Conservation (phyloP, 176 grass and related monocot species). For the Oryza coarctata region DNA sequence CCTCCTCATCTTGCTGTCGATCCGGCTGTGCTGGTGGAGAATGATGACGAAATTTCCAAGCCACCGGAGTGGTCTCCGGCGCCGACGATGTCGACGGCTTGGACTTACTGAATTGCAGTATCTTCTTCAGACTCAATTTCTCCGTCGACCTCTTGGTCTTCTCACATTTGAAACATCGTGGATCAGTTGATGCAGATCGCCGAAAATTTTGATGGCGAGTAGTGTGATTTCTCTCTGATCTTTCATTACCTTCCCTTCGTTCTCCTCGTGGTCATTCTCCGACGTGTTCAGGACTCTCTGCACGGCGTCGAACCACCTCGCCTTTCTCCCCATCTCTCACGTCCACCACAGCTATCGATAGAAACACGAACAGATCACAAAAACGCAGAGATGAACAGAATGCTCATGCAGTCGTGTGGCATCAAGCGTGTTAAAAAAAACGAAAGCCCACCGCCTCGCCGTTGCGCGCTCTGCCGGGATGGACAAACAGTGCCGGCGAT, state of each 20-base stretch:
- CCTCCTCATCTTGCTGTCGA: background rate
- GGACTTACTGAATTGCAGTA: slow-evolving; percentile 60
- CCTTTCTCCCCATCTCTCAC: slow-evolving; percentile 52
- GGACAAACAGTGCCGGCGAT: background rate
- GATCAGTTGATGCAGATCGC: background rate
- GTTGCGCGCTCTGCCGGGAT: background rate
- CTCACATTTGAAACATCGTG: background rate
- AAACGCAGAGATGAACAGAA: background rate
- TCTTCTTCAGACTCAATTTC: slow-evolving; percentile 66
- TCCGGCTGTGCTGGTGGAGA: background rate
- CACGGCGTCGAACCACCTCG: slow-evolving; percentile 60
- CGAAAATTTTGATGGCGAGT: background rate
- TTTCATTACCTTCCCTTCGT: slow-evolving; percentile 42
- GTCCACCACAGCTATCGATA: background rate
- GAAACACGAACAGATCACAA: background rate
- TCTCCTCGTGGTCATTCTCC: slow-evolving; percentile 41
- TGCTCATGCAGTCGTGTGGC: background rate
- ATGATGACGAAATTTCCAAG: background rate
- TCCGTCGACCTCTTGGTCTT: slow-evolving; percentile 28
- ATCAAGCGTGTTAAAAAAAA: background rate
- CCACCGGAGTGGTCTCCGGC: background rate
- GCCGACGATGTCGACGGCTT: slow-evolving; percentile 21
- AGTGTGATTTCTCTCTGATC: background rate
- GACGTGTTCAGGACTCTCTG: slow-evolving; percentile 56
- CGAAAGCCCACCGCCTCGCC: background rate